A percentile compares a stretch with the other conserved stretches of the same genome.
Evolutionary conservation across 768 basidiomycete species (phyloP).

Genomic region (Lentinula edodes): DNA sequence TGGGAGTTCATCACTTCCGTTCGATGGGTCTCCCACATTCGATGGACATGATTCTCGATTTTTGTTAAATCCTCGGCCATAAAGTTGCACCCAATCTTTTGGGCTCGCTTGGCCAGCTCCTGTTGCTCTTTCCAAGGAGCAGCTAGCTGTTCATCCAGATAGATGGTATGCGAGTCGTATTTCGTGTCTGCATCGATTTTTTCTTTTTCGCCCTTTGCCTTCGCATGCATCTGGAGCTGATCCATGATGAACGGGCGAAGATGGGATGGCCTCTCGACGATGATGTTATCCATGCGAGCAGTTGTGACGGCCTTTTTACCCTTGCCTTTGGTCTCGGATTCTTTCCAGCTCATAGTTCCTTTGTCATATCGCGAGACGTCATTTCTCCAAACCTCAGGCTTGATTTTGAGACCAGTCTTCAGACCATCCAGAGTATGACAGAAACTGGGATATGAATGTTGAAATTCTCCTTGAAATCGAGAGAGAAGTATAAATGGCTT

Average conservation of each 20-base stretch:
- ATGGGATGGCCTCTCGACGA: slow-evolving; percentile 12
- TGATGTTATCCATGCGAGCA: slow-evolving; percentile 16
- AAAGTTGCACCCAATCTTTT: slow-evolving; percentile 14
- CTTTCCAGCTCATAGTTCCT: slow-evolving; percentile 24
- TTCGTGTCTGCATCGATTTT: slow-evolving; percentile 21
- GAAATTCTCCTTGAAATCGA: background rate
- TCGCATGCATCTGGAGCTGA: slow-evolving; percentile 22
- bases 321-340: slow-evolving; percentile 13
- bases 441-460: slow-evolving; percentile 23
- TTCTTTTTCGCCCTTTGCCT: slow-evolving; percentile 16
- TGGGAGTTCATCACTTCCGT: slow-evolving; percentile 11
- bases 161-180: slow-evolving; percentile 15
- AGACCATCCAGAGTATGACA: slow-evolving; percentile 32
- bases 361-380: slow-evolving; percentile 15
- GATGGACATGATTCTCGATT: slow-evolving; percentile 37
- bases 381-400: slow-evolving; percentile 9
- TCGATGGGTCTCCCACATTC: slow-evolving; percentile 23
- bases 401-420: slow-evolving; percentile 32
- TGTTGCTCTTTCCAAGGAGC: slow-evolving; percentile 27
- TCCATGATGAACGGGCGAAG: slow-evolving; percentile 41
- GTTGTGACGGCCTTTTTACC: slow-evolving; percentile 9
- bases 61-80: slow-evolving; percentile 28
- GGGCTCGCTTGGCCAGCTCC: slow-evolving; percentile 14
- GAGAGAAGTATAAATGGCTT: slow-evolving; percentile 7
- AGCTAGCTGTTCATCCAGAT: slow-evolving; percentile 24